phyloP scores from a whole-genome alignment of 2,329 filamentous ascomycete genomes.

The Pestalotiopsis sp. region DNA sequence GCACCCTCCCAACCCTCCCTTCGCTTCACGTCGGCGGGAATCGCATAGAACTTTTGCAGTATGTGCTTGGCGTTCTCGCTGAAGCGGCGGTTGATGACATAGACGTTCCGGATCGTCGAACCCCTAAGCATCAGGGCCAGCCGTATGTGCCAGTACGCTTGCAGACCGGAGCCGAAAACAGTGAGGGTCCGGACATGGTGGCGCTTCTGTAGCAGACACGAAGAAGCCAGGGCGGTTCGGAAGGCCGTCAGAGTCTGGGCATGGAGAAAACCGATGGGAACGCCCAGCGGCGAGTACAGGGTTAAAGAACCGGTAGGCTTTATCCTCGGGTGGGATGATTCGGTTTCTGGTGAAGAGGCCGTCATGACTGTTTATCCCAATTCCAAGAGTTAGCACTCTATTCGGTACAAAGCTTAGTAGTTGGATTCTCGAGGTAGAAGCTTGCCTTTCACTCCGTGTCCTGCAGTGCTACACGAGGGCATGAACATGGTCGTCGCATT shows the following conservation, averaged over 20 bases:
- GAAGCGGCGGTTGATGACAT: conserved; percentile 80
- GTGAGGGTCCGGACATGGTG: conserved; percentile 73
- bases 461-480: conserved; percentile 66
- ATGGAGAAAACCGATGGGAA: conserved; percentile 69
- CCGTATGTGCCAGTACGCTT: conserved; percentile 94
- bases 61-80: conserved; percentile 57
- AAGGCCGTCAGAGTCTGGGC: conserved; percentile 79
- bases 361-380: conserved; percentile 58
- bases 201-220: conserved; percentile 67
- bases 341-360: conserved; percentile 46
- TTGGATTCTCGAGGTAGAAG: not conserved
- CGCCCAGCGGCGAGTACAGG: conserved; percentile 65
- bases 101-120: conserved; percentile 73
- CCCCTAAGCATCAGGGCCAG: conserved; percentile 77
- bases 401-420: not conserved
- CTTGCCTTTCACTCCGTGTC: conserved; percentile 70
- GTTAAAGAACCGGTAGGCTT: conserved; percentile 69
- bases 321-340: conserved; percentile 36
- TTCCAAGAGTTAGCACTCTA: conserved; percentile 10
- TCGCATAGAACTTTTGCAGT: conserved; percentile 49
- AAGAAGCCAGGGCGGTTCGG: conserved; percentile 74
- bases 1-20: conserved; percentile 65
- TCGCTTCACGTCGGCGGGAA: conserved; percentile 47
- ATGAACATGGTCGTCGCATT: conserved; percentile 71
- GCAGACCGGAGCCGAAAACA: conserved; percentile 85